Base-by-base conservation (phyloP, 1,284 basidiomycete genomes). In the Naganishia liquefaciens region DNA sequence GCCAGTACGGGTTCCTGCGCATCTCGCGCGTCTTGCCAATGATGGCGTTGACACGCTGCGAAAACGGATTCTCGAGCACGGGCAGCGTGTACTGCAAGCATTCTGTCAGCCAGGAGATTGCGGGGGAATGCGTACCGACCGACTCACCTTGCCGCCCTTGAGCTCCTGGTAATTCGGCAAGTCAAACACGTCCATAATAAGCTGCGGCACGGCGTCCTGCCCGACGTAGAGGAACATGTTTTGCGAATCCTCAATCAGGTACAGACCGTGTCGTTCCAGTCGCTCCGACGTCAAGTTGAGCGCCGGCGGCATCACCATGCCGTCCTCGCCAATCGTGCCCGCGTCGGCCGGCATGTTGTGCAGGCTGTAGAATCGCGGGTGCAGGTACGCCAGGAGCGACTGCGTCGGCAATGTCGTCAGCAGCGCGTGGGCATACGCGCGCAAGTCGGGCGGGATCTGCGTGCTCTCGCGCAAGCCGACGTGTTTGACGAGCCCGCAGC, bases 181-280 rank as follows among this genome's bases (percentile, higher is more conserved):
- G 74, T 91, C 88, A 79, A 99, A 99, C 10, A 98, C 95, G 73
- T 99, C 96, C 82, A 88, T 82, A 66, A 97, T 83, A 55, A 99
- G 86, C 74, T 95, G 91, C 2, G 94, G 92, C 23, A 99, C 93
- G 5, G 96, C 93, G 74, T 98, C 95, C 37, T 94, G 87, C 7
- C 96, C 96, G 60, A 99, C 86, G 90, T 93, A 99, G 51, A 99
- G 83, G 87, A 99, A 98, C 73, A 99, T 90, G 53, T 91, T 94
- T 80, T 98, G 96, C 0, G 91, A 91, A 76, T 99, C 94, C 78
- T 99, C 96, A 71, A 99, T 95, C 68, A 99, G 80, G 85, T 90
- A 98, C 60, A 99, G 83, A 61, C 96, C 96, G 74, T 99, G 94
- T 62, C 94, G 84, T 79, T 98, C 94, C 60, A 99, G 83, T 46